These are phyloP conservation scores for Paraglomus brasilianum DNA, from an alignment of 192 early-diverging fungal species.

Conservation along the genomic window DNA sequence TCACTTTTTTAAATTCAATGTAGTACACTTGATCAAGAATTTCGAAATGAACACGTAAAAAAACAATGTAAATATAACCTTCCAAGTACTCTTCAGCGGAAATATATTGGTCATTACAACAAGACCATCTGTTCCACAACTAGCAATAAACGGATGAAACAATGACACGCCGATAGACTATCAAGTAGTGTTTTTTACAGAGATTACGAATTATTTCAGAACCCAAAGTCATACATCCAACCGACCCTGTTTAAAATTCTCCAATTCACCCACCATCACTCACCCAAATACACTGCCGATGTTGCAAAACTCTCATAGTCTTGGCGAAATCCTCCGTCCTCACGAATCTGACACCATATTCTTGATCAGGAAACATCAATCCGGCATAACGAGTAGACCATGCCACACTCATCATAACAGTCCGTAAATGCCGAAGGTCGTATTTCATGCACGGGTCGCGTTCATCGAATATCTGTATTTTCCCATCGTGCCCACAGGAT, in stretches of 20 bases:
- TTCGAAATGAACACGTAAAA: too few relatives aligned
- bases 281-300: constrained; percentile 21
- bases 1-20: too few relatives aligned
- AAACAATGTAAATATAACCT: too few relatives aligned
- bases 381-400: constrained; percentile 27
- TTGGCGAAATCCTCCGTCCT: constrained; percentile 29
- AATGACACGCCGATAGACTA: constrained; percentile 16
- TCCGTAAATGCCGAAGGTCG: constrained; percentile 10
- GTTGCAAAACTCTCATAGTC: constrained; percentile 22
- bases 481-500: constrained; percentile 28
- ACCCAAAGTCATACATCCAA: neutral
- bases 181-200: neutral
- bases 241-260: too few relatives aligned
- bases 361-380: constrained; percentile 20
- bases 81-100: constrained; percentile 5
- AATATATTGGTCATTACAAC: constrained; percentile 31
- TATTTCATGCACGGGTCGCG: constrained; percentile 31
- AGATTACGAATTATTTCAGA: neutral
- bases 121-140: constrained; percentile 22
- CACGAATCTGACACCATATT: constrained; percentile 24
- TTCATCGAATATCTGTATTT: constrained; percentile 24
- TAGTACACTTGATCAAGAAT: too few relatives aligned
- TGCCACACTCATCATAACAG: constrained; percentile 10
- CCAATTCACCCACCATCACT: neutral
- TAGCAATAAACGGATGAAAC: constrained; percentile 30